phyloP scores from a whole-genome alignment of 148 eudicot genomes.

The Nyssa sinensis region DNA sequence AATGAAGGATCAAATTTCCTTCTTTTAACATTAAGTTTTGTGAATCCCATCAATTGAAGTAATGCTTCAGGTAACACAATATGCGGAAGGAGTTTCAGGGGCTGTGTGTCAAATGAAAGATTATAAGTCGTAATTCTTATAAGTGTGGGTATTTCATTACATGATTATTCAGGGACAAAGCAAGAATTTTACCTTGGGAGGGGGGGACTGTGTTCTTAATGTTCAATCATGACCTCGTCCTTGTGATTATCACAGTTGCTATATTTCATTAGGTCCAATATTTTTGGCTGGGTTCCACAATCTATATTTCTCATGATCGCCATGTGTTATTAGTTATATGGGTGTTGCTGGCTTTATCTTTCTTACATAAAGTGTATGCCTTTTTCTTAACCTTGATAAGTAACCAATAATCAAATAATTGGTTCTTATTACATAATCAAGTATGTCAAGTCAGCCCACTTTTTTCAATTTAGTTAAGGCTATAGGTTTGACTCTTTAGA shows the following conservation, averaged over 20 bases:
- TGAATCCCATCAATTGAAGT: neutral
- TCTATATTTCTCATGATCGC: neutral
- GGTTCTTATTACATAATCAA: too few relatives aligned
- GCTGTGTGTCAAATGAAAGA: neutral
- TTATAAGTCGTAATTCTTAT: neutral
- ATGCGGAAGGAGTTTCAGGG: neutral
- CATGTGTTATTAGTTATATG: too few relatives aligned
- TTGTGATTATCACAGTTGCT: neutral
- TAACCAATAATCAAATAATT: neutral
- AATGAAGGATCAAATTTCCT: too few relatives aligned
- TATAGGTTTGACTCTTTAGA: neutral
- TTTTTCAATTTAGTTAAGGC: too few relatives aligned
- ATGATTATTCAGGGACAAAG: neutral
- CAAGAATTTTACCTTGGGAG: too few relatives aligned
- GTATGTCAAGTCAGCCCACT: too few relatives aligned
- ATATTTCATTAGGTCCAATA: neutral
- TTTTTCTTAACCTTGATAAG: neutral
- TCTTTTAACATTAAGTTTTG: neutral
- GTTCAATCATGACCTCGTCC: neutral
- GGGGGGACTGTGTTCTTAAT: too few relatives aligned
- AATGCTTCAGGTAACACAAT: neutral
- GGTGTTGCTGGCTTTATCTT: too few relatives aligned
- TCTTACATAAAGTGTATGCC: too few relatives aligned
- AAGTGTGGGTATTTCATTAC: neutral
- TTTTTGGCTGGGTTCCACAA: neutral